Conservation (phyloP, 83 land plant genomes). For the Thuja plicata region DNA sequence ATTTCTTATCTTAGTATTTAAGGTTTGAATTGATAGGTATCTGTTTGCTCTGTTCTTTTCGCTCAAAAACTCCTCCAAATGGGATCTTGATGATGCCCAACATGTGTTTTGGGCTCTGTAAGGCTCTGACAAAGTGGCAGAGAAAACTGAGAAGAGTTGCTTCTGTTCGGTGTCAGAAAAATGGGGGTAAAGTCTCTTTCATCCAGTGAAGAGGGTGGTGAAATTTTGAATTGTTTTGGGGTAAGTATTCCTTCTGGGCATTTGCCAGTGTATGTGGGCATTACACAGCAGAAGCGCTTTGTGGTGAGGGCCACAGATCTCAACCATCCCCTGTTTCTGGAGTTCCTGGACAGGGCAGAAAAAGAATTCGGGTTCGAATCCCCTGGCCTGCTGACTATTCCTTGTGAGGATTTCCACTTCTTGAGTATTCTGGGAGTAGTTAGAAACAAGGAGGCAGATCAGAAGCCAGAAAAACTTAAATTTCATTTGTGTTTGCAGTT, state of each 20-base stretch:
- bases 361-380: slow-evolving; percentile 50
- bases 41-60: neutral
- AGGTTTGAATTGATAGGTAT: no score
- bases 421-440: slow-evolving; percentile 15
- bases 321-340: slow-evolving; percentile 45
- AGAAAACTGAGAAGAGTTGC: no score
- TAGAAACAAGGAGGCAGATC: neutral
- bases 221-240: no score
- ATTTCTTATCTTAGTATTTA: no score
- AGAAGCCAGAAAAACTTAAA: no score
- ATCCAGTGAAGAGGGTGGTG: neutral
- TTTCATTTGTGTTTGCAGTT: no score
- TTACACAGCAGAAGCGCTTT: slow-evolving; percentile 21
- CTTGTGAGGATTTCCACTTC: slow-evolving; percentile 51
- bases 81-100: neutral
- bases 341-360: slow-evolving; percentile 30
- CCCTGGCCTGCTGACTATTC: slow-evolving; percentile 35
- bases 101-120: no score
- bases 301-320: slow-evolving; percentile 41
- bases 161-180: no score
- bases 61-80: neutral
- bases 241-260: slow-evolving; percentile 44
- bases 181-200: neutral
- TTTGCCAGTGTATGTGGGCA: slow-evolving; percentile 49
- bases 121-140: no score